Evolutionary conservation across 495 filamentous ascomycete species (phyloP).

Genomic region (Rhypophila decipiens): DNA sequence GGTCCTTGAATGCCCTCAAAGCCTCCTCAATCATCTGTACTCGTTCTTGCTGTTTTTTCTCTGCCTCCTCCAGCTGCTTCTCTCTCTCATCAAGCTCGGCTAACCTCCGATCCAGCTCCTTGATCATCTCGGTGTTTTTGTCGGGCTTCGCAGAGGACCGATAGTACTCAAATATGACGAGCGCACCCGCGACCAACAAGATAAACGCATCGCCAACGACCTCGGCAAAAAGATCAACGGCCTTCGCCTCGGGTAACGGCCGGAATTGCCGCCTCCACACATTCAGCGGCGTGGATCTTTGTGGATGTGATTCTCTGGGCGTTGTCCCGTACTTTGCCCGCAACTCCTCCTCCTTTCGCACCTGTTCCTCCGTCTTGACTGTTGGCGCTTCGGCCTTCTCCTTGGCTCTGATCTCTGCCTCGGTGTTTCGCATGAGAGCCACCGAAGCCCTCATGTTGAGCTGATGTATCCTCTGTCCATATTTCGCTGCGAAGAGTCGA

Average conservation of each 20-base stretch:
- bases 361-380: constrained; percentile 71
- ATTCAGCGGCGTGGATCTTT: constrained; percentile 27
- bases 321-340: constrained; percentile 35
- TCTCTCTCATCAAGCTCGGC: constrained; percentile 54
- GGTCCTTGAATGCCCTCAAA: constrained; percentile 52
- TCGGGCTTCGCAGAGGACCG: constrained; percentile 70
- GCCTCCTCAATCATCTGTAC: constrained; percentile 65
- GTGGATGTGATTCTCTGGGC: constrained; percentile 26
- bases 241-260: constrained; percentile 83
- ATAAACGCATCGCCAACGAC: constrained; percentile 91
- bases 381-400: constrained; percentile 68
- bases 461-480: constrained; percentile 75
- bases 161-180: constrained; percentile 80
- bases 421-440: constrained; percentile 73
- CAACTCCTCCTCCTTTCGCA: constrained; percentile 54
- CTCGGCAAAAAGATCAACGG: constrained; percentile 91
- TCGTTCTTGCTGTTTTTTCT: constrained; percentile 50
- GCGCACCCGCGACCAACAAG: constrained; percentile 65
- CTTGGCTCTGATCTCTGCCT: constrained; percentile 50
- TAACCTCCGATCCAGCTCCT: constrained; percentile 63
- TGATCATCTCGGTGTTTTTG: constrained; percentile 54
- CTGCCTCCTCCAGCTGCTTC: constrained; percentile 57
- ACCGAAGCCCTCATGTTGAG: constrained; percentile 90
- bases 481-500: constrained; percentile 63
- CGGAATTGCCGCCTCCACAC: constrained; percentile 50